Percentiles rank a stretch among this genome's conserved stretches.
Evolutionary conservation across 129 eudicot genomes (phyloP).

Genomic region (Rutidosis leptorrhynchoides): DNA sequence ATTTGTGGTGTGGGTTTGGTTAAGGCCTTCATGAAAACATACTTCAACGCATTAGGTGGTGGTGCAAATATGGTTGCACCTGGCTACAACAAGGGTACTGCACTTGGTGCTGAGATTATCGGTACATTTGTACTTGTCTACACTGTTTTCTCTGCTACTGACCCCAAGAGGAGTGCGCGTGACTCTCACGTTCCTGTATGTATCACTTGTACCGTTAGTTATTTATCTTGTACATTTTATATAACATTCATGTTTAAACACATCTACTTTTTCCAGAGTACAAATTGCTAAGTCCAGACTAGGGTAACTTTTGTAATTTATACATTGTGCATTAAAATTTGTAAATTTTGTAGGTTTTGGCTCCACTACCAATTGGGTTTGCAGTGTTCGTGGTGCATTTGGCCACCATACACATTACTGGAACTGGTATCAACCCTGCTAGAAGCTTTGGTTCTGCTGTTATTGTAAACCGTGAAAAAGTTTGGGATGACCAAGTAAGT

Average conservation of each 20-base stretch:
- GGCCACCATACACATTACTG: constrained; percentile 52
- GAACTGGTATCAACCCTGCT: constrained; percentile 54
- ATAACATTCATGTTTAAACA: background rate
- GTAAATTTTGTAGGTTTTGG: constrained; percentile 40
- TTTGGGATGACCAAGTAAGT: constrained; percentile 51
- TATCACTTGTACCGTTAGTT: background rate
- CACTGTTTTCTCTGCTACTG: constrained; percentile 49
- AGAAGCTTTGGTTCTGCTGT: constrained; percentile 54
- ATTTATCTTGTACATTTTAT: too few relatives aligned
- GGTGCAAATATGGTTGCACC: constrained; percentile 51
- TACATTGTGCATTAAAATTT: constrained; percentile 10
- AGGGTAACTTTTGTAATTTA: too few relatives aligned
- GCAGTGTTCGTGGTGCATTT: constrained; percentile 50
- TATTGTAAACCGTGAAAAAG: constrained; percentile 36
- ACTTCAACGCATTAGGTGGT: constrained; percentile 41
- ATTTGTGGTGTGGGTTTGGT: constrained; percentile 50
- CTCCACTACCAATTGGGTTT: constrained; percentile 49
- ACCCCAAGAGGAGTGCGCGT: constrained; percentile 49
- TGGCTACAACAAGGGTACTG: constrained; percentile 46
- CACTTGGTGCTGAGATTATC: constrained; percentile 49
- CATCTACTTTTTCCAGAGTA: too few relatives aligned
- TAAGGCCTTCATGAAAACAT: constrained; percentile 39
- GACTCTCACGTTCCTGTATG: constrained; percentile 54
- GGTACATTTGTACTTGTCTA: constrained; percentile 48
- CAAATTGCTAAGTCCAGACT: too few relatives aligned